These are phyloP conservation scores for Pistacia vera DNA, from an alignment of 345 rosid species.

Conservation along the genomic window DNA sequence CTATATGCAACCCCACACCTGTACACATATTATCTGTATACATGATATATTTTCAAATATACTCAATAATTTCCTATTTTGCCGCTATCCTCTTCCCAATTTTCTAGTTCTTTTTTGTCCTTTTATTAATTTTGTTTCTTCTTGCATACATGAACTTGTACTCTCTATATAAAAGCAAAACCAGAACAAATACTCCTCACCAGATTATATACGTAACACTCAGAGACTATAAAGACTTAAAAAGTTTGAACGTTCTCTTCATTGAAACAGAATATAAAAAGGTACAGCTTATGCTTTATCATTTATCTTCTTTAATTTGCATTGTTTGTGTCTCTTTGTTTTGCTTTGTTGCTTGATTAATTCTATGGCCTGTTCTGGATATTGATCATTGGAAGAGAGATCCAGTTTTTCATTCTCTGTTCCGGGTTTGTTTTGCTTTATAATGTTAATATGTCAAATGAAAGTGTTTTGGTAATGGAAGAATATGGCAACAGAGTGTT, in stretches of 20 bases:
- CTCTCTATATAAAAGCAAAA: conserved; percentile 20
- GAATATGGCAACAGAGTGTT: not conserved
- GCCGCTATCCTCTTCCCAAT: not conserved
- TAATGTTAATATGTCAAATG: not conserved
- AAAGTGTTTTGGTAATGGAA: not conserved
- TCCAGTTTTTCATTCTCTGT: not conserved
- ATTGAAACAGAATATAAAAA: conserved; percentile 11
- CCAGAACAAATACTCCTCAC: conserved; percentile 29
- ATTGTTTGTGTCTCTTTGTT: not conserved
- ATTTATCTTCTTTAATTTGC: not conserved
- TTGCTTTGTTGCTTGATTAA: not conserved
- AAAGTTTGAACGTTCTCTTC: conserved; percentile 18
- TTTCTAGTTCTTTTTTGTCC: not conserved
- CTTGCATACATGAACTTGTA: not conserved
- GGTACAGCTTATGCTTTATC: conserved; percentile 31
- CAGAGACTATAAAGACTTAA: conserved; percentile 10
- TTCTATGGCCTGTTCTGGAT: too few relatives aligned
- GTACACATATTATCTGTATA: conserved; percentile 17
- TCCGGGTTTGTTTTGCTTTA: not conserved
- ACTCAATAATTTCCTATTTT: conserved; percentile 13
- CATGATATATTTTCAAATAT: conserved; percentile 12
- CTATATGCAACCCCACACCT: conserved; percentile 28
- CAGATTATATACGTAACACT: conserved; percentile 27
- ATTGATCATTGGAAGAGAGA: too few relatives aligned
- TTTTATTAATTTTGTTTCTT: not conserved